A percentile compares a stretch with the other conserved stretches of the same genome.
Conservation (phyloP, 768 basidiomycete genomes). For the Amanita rubescens region DNA sequence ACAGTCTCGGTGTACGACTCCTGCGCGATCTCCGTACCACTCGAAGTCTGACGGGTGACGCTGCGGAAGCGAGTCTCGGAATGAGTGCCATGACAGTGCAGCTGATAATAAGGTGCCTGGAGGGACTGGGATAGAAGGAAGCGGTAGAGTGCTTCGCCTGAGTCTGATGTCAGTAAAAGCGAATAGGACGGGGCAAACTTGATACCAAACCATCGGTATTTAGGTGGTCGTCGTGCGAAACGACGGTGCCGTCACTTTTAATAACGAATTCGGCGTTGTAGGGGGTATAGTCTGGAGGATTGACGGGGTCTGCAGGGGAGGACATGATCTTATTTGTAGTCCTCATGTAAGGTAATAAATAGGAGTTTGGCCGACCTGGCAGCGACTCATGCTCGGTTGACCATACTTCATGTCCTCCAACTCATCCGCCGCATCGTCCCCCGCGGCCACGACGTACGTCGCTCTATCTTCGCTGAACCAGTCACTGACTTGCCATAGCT, state of each 20-base stretch:
- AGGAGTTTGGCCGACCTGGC: no score
- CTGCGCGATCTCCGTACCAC: conserved; percentile 26
- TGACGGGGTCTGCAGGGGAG: background rate
- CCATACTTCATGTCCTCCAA: conserved; percentile 11
- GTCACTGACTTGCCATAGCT: background rate
- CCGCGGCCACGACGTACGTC: conserved; percentile 5
- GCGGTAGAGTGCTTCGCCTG: conserved; percentile 66
- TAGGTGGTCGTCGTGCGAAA: conserved; percentile 66
- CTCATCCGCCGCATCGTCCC: conserved; percentile 1
- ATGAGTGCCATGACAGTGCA: conserved; percentile 51
- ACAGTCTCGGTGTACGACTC: conserved; percentile 55
- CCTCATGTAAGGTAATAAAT: background rate
- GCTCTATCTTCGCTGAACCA: conserved; percentile 5
- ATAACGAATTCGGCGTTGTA: conserved; percentile 59
- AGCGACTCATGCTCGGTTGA: no score
- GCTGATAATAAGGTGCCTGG: conserved; percentile 33
- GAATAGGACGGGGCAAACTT: background rate
- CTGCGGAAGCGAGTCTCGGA: conserved; percentile 42
- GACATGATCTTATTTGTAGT: background rate
- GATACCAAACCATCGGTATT: conserved; percentile 47
- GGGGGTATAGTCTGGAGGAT: conserved; percentile 52
- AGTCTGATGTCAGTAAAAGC: background rate
- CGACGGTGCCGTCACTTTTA: conserved; percentile 37
- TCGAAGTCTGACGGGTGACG: conserved; percentile 29
- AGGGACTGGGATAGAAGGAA: conserved; percentile 57